Conservation (phyloP, 257 asterid species). For the Solanum medicagineum region DNA sequence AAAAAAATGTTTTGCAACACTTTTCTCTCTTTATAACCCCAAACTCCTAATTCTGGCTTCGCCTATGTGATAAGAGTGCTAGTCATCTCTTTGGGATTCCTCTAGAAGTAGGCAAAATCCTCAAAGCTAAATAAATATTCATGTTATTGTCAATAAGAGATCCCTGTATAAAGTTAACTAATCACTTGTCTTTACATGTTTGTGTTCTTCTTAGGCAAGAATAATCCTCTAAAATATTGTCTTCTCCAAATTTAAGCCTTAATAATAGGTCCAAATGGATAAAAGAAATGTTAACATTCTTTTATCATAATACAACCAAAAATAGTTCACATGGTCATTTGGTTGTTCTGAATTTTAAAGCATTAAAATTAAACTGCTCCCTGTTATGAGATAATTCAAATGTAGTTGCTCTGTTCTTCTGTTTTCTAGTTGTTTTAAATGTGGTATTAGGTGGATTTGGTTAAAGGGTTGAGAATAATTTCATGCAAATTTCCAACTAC, state of each 20-base stretch:
- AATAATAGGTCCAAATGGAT: not conserved
- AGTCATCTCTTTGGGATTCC: not conserved
- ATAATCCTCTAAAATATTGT: not conserved
- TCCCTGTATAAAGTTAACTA: constrained; percentile 2
- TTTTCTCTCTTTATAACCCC: too few relatives aligned
- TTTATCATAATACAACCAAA: constrained; percentile 10
- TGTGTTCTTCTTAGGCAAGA: constrained; percentile 12
- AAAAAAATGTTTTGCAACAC: too few relatives aligned
- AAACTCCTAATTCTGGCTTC: too few relatives aligned
- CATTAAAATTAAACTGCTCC: constrained; percentile 3
- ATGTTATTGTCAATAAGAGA: constrained; percentile 15
- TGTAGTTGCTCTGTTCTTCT: constrained; percentile 25
- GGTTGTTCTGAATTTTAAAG: constrained; percentile 9
- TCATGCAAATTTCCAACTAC: constrained; percentile 2
- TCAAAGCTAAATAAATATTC: constrained; percentile 11
- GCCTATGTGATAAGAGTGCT: not conserved
- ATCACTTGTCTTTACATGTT: constrained; percentile 28
- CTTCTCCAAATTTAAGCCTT: constrained; percentile 5
- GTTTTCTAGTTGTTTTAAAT: constrained; percentile 38
- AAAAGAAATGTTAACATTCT: constrained; percentile 2
- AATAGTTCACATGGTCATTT: constrained; percentile 35
- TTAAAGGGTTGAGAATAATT: constrained; percentile 17
- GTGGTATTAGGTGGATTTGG: constrained; percentile 71
- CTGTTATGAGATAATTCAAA: not conserved
- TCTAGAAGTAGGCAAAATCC: not conserved